These are phyloP conservation scores for Chamaecyparis obtusa DNA, from an alignment of 75 land plant genomes.

Conservation along the genomic window DNA sequence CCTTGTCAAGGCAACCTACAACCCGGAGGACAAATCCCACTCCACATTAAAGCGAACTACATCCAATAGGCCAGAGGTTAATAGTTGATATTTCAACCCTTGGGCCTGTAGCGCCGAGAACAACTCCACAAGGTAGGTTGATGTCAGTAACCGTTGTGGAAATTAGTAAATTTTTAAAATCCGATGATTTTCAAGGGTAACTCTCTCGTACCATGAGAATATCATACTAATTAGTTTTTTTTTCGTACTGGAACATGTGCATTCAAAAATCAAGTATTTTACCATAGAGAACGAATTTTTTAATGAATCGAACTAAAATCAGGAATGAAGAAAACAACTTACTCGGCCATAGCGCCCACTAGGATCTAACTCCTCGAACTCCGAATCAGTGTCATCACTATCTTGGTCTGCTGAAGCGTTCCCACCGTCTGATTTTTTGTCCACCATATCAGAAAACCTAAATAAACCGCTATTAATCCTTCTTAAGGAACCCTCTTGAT, in stretches of 20 bases:
- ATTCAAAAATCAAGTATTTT: neutral
- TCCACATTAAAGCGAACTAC: too few species aligned
- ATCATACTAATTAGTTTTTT: neutral
- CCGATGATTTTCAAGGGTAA: neutral
- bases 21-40: neutral
- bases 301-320: neutral
- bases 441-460: neutral
- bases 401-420: neutral
- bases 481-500: neutral
- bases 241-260: neutral
- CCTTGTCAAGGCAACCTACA: neutral
- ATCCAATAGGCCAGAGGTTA: too few species aligned
- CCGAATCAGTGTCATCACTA: neutral
- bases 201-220: neutral
- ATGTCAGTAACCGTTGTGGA: neutral
- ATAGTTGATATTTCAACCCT: too few species aligned
- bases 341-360: neutral
- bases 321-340: neutral
- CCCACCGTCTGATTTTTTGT: neutral
- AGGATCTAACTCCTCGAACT: neutral
- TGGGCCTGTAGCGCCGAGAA: too few species aligned
- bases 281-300: neutral
- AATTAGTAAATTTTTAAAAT: neutral
- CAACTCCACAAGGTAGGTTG: neutral
- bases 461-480: neutral